phyloP scores from a whole-genome alignment of 1,284 basidiomycete species.

The Microbotryomycetes sp. region DNA sequence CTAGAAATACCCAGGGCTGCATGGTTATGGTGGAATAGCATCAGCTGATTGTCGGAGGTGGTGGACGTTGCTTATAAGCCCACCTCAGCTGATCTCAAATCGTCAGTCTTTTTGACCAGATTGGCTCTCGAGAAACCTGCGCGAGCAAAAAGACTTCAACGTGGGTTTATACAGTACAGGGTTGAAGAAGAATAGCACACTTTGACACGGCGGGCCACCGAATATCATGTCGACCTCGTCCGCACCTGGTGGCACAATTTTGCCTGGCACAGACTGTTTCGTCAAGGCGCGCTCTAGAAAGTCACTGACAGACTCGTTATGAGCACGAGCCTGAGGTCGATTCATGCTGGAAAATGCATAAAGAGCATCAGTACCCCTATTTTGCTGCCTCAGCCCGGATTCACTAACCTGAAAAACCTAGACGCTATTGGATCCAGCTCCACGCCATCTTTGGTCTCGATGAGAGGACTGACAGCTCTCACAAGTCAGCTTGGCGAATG shows the following conservation, averaged over 20 bases:
- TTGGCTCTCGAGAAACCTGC: neutral
- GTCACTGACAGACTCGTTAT: neutral
- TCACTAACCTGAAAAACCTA: neutral
- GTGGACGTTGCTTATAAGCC: neutral
- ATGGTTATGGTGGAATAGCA: neutral
- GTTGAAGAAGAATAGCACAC: too few relatives aligned
- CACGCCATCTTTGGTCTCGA: neutral
- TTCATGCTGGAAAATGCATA: neutral
- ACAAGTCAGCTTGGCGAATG: neutral
- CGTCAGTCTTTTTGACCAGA: neutral
- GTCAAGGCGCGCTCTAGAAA: neutral
- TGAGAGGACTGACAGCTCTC: neutral
- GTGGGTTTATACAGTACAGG: neutral
- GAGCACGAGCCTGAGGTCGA: neutral
- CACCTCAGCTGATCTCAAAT: neutral
- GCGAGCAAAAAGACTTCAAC: neutral
- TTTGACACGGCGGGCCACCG: neutral
- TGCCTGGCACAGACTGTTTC: neutral
- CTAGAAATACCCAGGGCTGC: neutral
- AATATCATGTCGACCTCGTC: neutral
- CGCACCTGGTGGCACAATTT: neutral
- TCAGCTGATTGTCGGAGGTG: too few relatives aligned
- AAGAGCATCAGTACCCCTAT: too few relatives aligned
- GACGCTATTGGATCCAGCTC: neutral
- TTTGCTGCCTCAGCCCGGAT: neutral